Evolutionary conservation across 1,284 basidiomycete genomes (phyloP), one percentile per base, ranked within the genome.

Genomic region (Malassezia furfur): DNA sequence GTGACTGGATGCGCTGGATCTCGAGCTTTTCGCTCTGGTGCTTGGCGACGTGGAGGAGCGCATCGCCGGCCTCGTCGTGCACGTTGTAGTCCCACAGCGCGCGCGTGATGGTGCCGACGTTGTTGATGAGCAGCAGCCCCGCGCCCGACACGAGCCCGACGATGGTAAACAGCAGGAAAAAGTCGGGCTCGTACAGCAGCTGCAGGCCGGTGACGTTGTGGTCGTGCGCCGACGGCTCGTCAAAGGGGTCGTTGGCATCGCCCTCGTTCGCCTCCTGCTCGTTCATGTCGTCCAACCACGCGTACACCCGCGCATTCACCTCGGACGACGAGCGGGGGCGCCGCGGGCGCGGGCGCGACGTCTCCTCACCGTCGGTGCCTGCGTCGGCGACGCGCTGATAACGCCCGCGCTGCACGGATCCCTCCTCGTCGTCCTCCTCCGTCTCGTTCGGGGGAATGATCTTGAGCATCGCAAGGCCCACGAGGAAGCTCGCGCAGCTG

Each of bases 81-180:
- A 84, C 81, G 7, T 81, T 81, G 58, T 84, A 79, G 12, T 85
- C 82, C 59, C 84, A 88, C 12, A 96, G 79, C 0, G 87, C 87
- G 70, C 88, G 84, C 0, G 90, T 84, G 72, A 94, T 88, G 0
- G 86, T 85, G n/a, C 90, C 90, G 21, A 89, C 88, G 64, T 96
- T 96, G 77, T 93, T 93, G 78, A 94, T 94, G 67, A 87, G 91
- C 84, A 91, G 88, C 31, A 96, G 65, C 0, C 91, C 90, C 1
- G 86, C 88, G 12, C 91, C 91, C 58, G 84, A 85, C 57, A 93
- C 87, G 43, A 89, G 77, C 0, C 83, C 82, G 48, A 88, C 79
- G 47, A 88, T 83, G 1, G 69, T 61, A 60, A 86, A 87, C 17
- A 91, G 72, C 5, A 90, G 70, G 80, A 84, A 84, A 66, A 91